Evolutionary conservation across 2,329 filamentous ascomycete genomes (phyloP).

Genomic region (Chaetomium sp.): DNA sequence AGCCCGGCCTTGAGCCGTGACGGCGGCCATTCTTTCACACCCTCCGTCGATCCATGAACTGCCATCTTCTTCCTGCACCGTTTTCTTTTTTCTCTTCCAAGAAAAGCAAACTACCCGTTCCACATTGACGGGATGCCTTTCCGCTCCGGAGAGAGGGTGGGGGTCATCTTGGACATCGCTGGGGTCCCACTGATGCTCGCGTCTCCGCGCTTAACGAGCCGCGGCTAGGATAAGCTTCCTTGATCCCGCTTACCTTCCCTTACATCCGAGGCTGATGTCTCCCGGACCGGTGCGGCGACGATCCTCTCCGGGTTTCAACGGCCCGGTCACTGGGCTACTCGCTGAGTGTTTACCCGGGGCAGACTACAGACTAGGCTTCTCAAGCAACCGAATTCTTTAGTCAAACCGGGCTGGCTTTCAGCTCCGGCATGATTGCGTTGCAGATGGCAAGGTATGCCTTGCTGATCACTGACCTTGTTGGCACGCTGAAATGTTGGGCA

Average conservation of each 20-base stretch:
- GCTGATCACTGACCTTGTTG: not conserved
- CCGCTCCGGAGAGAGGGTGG: constrained; percentile 20
- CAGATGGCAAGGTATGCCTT: not conserved
- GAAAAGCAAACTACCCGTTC: constrained; percentile 9
- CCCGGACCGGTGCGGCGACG: constrained; percentile 17
- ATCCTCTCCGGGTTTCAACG: not conserved
- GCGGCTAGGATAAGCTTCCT: not conserved
- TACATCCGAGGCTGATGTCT: constrained; percentile 8
- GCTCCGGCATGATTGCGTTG: constrained; percentile 5
- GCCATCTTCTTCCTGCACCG: constrained; percentile 3
- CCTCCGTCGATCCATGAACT: constrained; percentile 9
- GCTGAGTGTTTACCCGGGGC: constrained; percentile 19
- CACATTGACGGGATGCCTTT: constrained; percentile 23
- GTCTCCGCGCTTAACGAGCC: constrained; percentile 5
- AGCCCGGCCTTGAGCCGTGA: constrained; percentile 8
- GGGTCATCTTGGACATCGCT: constrained; percentile 3
- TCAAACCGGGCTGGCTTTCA: not conserved
- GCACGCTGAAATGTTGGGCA: not conserved
- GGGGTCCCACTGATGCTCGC: not conserved
- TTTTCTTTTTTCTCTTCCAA: not conserved
- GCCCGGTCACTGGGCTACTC: not conserved
- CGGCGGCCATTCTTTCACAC: constrained; percentile 16
- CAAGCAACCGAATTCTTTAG: not conserved
- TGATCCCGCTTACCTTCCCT: not conserved
- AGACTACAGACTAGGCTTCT: not conserved